Base-by-base conservation (phyloP, 768 basidiomycete species). In the Boletus eberwhitei region DNA sequence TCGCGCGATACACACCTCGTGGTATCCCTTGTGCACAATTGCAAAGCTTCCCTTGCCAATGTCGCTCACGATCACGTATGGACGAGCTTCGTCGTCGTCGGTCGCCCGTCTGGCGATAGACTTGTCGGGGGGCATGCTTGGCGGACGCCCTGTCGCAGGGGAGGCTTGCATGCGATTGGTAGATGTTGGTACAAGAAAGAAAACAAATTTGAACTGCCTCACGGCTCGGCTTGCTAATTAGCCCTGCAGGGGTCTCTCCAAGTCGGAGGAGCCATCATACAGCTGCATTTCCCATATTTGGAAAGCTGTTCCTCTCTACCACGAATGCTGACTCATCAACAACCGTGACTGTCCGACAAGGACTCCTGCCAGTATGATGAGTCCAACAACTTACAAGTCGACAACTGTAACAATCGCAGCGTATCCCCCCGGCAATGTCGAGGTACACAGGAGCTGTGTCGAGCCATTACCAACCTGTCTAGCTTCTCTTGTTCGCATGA, bases 11-110 rank as follows among this genome's bases (percentile, higher is more conserved):
- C 87, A 54, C 61, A 91, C 94, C 73, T 87, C 85, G 69, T 94
- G 88, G 74, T 92, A 93, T 48, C 93, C 95, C 62, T 92, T 91
- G 71, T 92, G 95, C 38, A 99, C 96, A 0, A 89, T 96, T 16
- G 96, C 96, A 71, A 98, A 98, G 69, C 90, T 93, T 17, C 96
- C 96, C 70, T 89, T 90, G 35, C 90, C 90, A 51, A 93, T 85
- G 63, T 89, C 83, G 52, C 75, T 77, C 8, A 83, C 83, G 57
- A 93, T 84, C 59, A 93, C 79, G 64, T 92, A 93, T 26, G 90
- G 90, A 60, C 75, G 80, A 42, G 83, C 77, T 59, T 91, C 87
- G 55, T 88, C 84, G 56, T 89, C 86, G 53, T 88, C 86, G 11
- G 70, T 64, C 37, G 65, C 53, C 24, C 71, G 67, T 57, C 57